These are phyloP conservation scores for Angomonas ambiguus DNA, from an alignment of 208 protist species.

Conservation along the genomic window DNA sequence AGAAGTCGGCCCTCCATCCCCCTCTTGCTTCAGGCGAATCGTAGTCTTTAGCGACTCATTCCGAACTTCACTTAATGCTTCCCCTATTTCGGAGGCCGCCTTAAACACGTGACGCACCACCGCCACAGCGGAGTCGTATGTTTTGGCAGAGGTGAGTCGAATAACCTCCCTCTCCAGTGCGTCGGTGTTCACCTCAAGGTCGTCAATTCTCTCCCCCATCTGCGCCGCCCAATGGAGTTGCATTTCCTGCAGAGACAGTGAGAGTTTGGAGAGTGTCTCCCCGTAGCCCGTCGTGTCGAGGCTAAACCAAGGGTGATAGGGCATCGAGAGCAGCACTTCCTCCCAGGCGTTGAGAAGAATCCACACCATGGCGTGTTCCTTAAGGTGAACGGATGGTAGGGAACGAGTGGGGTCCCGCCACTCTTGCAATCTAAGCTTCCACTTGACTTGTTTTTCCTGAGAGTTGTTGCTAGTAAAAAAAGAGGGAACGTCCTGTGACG, in stretches of 20 bases:
- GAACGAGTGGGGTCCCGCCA: conserved; percentile 5
- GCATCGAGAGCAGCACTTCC: conserved; percentile 46
- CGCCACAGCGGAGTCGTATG: neutral
- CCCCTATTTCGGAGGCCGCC: conserved; percentile 27
- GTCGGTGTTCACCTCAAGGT: conserved; percentile 10
- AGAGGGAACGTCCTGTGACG: neutral
- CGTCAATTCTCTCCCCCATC: conserved; percentile 4
- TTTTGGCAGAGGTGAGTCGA: conserved; percentile 1
- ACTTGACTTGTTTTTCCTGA: conserved; percentile 5
- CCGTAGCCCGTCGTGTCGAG: conserved; percentile 35
- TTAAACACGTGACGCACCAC: neutral
- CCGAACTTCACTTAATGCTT: conserved; percentile 21
- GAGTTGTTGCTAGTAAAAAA: neutral
- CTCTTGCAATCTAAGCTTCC: neutral
- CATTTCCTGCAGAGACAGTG: neutral
- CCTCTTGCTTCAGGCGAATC: neutral
- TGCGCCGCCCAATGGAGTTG: conserved; percentile 5
- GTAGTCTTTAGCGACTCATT: neutral
- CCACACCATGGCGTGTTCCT: conserved; percentile 35
- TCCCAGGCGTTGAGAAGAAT: conserved; percentile 66
- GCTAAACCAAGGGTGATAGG: conserved; percentile 48
- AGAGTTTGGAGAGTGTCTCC: conserved; percentile 3
- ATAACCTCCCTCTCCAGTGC: conserved; percentile 8
- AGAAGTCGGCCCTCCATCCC: neutral
- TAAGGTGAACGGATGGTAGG: conserved; percentile 22